These are phyloP conservation scores for Ogataea degrootiae DNA, from an alignment of 805 yeast species.

Conservation along the genomic window DNA sequence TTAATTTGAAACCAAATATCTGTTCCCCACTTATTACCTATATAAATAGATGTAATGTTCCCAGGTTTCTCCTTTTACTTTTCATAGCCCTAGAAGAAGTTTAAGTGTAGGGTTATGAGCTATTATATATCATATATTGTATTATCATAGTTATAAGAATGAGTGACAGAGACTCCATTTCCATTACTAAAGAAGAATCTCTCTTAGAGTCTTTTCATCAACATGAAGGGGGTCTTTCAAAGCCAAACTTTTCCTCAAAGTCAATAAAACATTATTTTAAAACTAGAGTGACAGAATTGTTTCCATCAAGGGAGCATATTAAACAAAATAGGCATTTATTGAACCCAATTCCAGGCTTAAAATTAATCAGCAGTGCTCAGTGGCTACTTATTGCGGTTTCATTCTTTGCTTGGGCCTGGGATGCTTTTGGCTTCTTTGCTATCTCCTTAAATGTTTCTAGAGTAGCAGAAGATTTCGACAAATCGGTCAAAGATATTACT, in stretches of 20 bases:
- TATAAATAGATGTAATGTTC: too few species aligned
- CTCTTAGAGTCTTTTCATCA: conserved; percentile 36
- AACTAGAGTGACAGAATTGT: conserved; percentile 46
- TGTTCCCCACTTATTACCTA: too few species aligned
- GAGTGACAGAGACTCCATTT: conserved; percentile 3
- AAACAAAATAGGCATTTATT: conserved; percentile 36
- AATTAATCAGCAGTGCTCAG: conserved; percentile 43
- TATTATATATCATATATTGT: too few species aligned
- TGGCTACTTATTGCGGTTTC: conserved; percentile 55
- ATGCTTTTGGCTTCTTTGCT: conserved; percentile 59
- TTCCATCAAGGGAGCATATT: conserved; percentile 40
- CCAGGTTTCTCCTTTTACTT: too few species aligned
- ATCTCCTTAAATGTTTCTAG: conserved; percentile 46
- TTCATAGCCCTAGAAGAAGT: too few species aligned
- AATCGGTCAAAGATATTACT: conserved; percentile 45
- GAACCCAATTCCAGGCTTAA: conserved; percentile 62
- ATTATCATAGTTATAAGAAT: neutral
- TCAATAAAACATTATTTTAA: conserved; percentile 34
- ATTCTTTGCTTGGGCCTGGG: conserved; percentile 59
- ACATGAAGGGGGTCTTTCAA: conserved; percentile 34
- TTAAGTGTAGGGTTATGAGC: too few species aligned
- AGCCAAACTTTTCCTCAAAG: conserved; percentile 28
- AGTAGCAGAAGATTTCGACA: conserved; percentile 43
- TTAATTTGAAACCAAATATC: too few species aligned
- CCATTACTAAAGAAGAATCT: conserved; percentile 3